These are phyloP conservation scores for Globisporangium cylindrosporum DNA, from an alignment of 352 stramenopile species.

Conservation along the genomic window DNA sequence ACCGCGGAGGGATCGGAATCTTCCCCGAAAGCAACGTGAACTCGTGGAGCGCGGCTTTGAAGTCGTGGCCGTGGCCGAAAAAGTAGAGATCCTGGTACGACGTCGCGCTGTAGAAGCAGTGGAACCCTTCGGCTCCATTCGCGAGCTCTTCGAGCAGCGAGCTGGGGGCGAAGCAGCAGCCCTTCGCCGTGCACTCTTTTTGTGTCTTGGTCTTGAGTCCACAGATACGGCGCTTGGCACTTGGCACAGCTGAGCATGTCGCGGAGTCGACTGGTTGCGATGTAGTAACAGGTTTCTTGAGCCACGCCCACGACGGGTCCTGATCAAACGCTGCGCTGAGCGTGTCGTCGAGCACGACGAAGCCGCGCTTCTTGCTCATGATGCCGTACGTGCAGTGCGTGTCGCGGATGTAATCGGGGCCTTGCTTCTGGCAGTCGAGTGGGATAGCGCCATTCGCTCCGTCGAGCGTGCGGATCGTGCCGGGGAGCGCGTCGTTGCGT, in stretches of 20 bases:
- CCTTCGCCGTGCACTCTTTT: constrained; percentile 22
- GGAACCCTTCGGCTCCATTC: constrained; percentile 16
- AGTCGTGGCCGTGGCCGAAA: constrained; percentile 44
- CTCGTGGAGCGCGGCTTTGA: constrained; percentile 33
- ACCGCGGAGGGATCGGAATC: constrained; percentile 35
- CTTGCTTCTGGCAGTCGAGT: constrained; percentile 30
- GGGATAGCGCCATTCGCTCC: constrained; percentile 23
- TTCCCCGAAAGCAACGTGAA: constrained; percentile 32
- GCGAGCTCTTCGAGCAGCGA: constrained; percentile 5
- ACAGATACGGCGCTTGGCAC: constrained; percentile 23
- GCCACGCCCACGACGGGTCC: constrained; percentile 26
- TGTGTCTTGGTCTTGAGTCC: constrained; percentile 20
- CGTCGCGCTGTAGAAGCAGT: constrained; percentile 29
- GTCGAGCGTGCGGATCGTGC: constrained; percentile 42
- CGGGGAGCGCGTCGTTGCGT: constrained; percentile 22
- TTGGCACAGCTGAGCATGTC: constrained; percentile 16
- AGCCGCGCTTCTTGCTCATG: constrained; percentile 32
- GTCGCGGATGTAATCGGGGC: constrained; percentile 26
- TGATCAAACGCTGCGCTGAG: constrained; percentile 24
- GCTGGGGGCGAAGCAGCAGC: constrained; percentile 26
- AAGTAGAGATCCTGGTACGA: constrained; percentile 49
- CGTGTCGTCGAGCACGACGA: constrained; percentile 35
- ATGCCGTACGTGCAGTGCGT: constrained; percentile 41
- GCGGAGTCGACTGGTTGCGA: background rate
- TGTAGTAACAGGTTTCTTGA: constrained; percentile 5